Conservation (phyloP, 1,139 yeast species). For the Tardiomyces blankii region DNA sequence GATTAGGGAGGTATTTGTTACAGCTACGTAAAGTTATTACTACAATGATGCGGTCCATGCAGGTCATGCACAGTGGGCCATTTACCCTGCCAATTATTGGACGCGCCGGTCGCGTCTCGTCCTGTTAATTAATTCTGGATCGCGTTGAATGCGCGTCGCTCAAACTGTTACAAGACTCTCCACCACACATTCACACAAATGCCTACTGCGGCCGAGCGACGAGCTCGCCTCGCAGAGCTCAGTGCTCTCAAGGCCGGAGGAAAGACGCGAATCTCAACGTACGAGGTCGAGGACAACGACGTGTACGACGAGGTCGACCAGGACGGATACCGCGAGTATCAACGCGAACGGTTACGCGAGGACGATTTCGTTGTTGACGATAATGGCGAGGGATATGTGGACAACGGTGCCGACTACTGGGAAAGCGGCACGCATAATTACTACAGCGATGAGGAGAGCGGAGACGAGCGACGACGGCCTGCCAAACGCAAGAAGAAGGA, state of each 20-base stretch:
- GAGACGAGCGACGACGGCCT: background rate
- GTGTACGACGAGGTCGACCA: conserved; percentile 88
- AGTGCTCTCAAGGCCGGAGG: conserved; percentile 14
- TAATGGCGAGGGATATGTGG: conserved; percentile 82
- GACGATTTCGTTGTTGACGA: conserved; percentile 95
- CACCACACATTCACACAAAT: background rate
- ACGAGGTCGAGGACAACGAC: conserved; percentile 27
- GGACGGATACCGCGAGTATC: conserved; percentile 60
- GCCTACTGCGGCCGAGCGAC: background rate
- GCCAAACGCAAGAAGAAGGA: background rate
- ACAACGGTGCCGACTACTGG: conserved; percentile 89
- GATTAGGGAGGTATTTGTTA: no score
- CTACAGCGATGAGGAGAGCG: background rate
- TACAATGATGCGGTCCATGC: no score
- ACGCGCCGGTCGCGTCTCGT: no score
- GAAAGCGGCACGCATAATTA: conserved; percentile 22
- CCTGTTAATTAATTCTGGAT: no score
- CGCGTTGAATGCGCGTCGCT: no score
- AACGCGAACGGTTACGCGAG: conserved; percentile 67
- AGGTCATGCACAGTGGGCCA: no score
- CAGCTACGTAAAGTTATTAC: no score
- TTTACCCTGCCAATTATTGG: no score
- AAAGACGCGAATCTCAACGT: conserved; percentile 12
- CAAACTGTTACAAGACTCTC: no score
- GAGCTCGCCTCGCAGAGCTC: conserved; percentile 11